Evolutionary conservation across 2,329 filamentous ascomycete species (phyloP).

Genomic region (Ophiostoma tasmaniense): DNA sequence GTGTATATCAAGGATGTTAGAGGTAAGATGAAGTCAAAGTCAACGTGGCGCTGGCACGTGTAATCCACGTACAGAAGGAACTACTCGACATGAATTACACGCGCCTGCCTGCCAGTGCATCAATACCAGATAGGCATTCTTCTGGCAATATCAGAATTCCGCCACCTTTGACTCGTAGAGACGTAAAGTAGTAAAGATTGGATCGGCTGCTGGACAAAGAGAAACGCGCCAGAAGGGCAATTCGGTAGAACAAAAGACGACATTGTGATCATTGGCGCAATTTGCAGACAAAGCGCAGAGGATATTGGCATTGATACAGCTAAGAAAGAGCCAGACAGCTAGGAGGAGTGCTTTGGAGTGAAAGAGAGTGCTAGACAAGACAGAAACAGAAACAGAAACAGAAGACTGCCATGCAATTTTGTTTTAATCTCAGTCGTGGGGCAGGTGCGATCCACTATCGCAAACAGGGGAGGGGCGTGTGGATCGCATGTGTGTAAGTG

Average conservation of each 20-base stretch:
- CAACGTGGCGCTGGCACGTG: background rate
- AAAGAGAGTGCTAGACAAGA: too few relatives aligned
- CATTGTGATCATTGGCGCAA: background rate
- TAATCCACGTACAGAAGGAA: background rate
- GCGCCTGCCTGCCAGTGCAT: background rate
- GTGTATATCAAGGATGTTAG: background rate
- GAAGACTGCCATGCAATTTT: constrained; percentile 18
- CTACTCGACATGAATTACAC: background rate
- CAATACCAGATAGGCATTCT: background rate
- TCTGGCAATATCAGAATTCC: too few relatives aligned
- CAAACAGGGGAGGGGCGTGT: background rate
- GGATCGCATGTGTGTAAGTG: background rate
- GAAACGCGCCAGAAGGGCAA: background rate
- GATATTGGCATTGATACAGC: background rate
- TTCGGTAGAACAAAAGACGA: background rate
- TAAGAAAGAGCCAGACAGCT: too few relatives aligned
- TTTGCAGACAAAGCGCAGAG: background rate
- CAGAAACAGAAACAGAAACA: background rate
- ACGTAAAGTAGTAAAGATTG: background rate
- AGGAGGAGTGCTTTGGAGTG: too few relatives aligned
- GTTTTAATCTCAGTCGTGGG: constrained; percentile 22
- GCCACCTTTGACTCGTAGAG: too few relatives aligned
- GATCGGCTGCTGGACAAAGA: background rate
- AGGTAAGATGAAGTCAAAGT: background rate
- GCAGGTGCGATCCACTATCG: constrained; percentile 16